Base-by-base conservation (phyloP, 495 filamentous ascomycete species). In the Jackrogersella minutella region DNA sequence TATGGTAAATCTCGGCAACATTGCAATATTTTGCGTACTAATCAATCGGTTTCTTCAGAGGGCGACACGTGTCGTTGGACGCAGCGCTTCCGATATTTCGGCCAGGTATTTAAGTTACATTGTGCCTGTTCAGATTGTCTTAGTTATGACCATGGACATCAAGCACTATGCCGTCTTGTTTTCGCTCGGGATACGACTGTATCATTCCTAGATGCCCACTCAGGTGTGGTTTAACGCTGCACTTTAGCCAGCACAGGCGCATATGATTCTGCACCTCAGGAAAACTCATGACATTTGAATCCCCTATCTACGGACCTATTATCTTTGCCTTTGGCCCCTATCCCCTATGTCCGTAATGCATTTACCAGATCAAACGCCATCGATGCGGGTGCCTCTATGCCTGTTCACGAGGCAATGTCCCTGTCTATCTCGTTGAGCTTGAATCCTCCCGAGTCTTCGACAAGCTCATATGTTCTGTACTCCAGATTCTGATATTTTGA, bases 401-500 rank as follows among this genome's bases (percentile, higher is more conserved):
- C 19, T 24, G 8, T 19, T 36, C 1, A 10, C 5, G 8, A 30
- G 10, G 17, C 5, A 5, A 17, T 31, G 2, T 26, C 37, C 16
- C 28, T 22, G 40, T 72, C 59, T 11, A 76, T 60, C 66, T 80
- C 68, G 47, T 73, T 70, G 31, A 73, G 64, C 5, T 69, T 68
- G 17, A 68, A 67, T 21, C 75, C 75, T 16, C 75, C 77, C 24
- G 62, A 56, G 24, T 72, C 68, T 30, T 71, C 54, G 33, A 74
- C 76, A 26, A 82, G 79, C 1, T 81, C 75, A 60, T 84, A 85
- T 31, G 81, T 72, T 30, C 82, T 70, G 65, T 77, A 85, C 60
- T 85, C 83, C 4, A 80, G 81, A 68, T 85, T 84, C 19, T 55
- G 68, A 68, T 74, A 84, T 41, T 68, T 68, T 11, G 69, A 64